Percentiles rank a stretch among this genome's conserved stretches.
phyloP scores from a whole-genome alignment of 164 flowering plant genomes.

The Warburgia ugandensis region DNA sequence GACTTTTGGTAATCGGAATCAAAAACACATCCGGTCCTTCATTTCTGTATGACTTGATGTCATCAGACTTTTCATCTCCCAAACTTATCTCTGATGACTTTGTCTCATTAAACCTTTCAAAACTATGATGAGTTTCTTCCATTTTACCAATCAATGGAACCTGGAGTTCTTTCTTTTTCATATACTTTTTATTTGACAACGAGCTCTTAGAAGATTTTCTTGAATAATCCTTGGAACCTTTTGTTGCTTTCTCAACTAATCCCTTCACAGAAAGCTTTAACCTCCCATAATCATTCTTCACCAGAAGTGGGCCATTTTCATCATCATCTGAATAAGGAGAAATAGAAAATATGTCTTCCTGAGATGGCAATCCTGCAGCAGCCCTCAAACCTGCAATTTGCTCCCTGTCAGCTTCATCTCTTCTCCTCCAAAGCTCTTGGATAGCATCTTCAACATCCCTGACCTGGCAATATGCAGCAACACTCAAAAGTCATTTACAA shows the following conservation, averaged over 20 bases:
- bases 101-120: slow-evolving; percentile 29
- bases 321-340: slow-evolving; percentile 94
- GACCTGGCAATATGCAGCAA: no score
- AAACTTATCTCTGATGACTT: slow-evolving; percentile 27
- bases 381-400: slow-evolving; percentile 80
- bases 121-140: slow-evolving; percentile 23
- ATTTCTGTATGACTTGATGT: slow-evolving; percentile 28
- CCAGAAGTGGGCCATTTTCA: slow-evolving; percentile 43
- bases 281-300: slow-evolving; percentile 54
- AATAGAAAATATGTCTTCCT: slow-evolving; percentile 80
- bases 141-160: slow-evolving; percentile 18
- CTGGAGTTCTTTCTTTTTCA: slow-evolving; percentile 50
- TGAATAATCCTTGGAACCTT: slow-evolving; percentile 53
- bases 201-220: slow-evolving; percentile 36
- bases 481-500: no score
- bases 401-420: slow-evolving; percentile 66
- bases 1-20: no score
- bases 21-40: slow-evolving; percentile 27
- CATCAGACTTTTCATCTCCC: slow-evolving; percentile 34
- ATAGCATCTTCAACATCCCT: slow-evolving; percentile 87
- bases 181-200: slow-evolving; percentile 33
- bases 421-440: slow-evolving; percentile 91
- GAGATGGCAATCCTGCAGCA: slow-evolving; percentile 91
- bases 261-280: slow-evolving; percentile 78
- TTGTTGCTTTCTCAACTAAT: slow-evolving; percentile 53